Evolutionary conservation across 2,329 filamentous ascomycete genomes (phyloP).

Genomic region (Neurospora sp.): DNA sequence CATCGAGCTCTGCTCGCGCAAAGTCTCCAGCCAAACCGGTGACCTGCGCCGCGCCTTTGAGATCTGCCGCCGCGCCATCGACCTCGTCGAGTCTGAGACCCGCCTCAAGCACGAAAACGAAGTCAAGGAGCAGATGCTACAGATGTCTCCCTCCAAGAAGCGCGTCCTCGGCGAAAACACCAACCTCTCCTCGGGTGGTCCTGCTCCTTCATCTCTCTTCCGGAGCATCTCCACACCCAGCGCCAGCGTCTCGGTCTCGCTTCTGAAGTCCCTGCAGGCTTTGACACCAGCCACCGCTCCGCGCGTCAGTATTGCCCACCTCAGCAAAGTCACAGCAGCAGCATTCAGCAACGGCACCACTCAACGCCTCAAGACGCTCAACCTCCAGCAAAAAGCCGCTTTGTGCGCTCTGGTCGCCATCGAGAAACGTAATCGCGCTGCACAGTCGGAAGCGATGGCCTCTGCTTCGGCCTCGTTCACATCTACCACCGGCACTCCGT

Average conservation of each 20-base stretch:
- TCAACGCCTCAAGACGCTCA: slow-evolving; percentile 77
- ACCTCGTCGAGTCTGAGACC: slow-evolving; percentile 79
- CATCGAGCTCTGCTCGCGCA: slow-evolving; percentile 87
- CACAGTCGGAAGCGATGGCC: slow-evolving; percentile 27
- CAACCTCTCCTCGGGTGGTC: slow-evolving; percentile 50
- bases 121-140: slow-evolving; percentile 43
- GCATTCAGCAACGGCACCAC: slow-evolving; percentile 83
- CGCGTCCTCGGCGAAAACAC: slow-evolving; percentile 66
- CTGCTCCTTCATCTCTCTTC: slow-evolving; percentile 13
- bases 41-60: slow-evolving; percentile 94
- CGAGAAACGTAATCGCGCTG: slow-evolving; percentile 60
- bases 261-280: slow-evolving; percentile 44
- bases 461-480: slow-evolving; percentile 19
- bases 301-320: slow-evolving; percentile 77
- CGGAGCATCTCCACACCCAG: background rate
- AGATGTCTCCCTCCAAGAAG: slow-evolving; percentile 60
- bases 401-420: slow-evolving; percentile 79
- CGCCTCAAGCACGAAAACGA: slow-evolving; percentile 60
- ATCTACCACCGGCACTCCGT: slow-evolving; percentile 37
- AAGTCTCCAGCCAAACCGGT: slow-evolving; percentile 87
- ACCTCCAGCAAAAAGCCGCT: slow-evolving; percentile 92
- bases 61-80: slow-evolving; percentile 80
- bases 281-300: slow-evolving; percentile 74
- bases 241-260: slow-evolving; percentile 35
- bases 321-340: slow-evolving; percentile 82